Evolutionary conservation across 495 filamentous ascomycete species (phyloP), one percentile per base, ranked within the genome.

Genomic region (Penicillium riverlandense): DNA sequence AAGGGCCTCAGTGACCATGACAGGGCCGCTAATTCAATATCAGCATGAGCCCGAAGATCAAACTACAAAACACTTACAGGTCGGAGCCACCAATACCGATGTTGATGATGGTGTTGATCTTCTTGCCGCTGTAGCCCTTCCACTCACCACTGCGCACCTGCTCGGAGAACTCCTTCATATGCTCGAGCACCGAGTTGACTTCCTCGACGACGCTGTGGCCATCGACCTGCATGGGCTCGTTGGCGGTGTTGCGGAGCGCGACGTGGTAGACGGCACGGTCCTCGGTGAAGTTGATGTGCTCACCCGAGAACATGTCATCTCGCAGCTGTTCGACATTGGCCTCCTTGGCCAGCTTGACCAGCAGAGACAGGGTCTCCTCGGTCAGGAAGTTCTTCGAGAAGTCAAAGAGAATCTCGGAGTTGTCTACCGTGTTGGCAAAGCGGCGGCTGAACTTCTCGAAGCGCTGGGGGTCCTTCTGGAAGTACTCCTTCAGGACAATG

Each of bases 221-320:
- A 46, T 97, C 84, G 13, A 98, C 94, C 68, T 86, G 70, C 87
- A 98, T 94, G 38, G 84, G 76, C 76, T 84, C 72, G 60, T 86
- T 88, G 60, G 76, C 74, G 44, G 85, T 79, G 63, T 98, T 98
- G 61, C 92, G 85, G 60, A 98, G 71, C 35, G 94, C 94, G 54
- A 84, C 80, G 67, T 97, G 92, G 73, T 95, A 96, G 49, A 98
- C 92, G 50, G 92, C 92, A 44, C 94, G 82, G 55, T 92, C 72
- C 77, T 98, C 92, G 36, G 92, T 98, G 74, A 95, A 95, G 79
- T 98, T 98, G 76, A 98, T 97, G 77, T 91, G 88, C 61, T 96
- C 85, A 52, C 92, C 92, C 31, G 79, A 82, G 69, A 98, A 98
- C 91, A 97, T 96, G 45, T 78, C 83, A 82, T 97, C 92, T 32